phyloP scores from a whole-genome alignment of 176 grass and related monocot genomes.

The Pharus latifolius region DNA sequence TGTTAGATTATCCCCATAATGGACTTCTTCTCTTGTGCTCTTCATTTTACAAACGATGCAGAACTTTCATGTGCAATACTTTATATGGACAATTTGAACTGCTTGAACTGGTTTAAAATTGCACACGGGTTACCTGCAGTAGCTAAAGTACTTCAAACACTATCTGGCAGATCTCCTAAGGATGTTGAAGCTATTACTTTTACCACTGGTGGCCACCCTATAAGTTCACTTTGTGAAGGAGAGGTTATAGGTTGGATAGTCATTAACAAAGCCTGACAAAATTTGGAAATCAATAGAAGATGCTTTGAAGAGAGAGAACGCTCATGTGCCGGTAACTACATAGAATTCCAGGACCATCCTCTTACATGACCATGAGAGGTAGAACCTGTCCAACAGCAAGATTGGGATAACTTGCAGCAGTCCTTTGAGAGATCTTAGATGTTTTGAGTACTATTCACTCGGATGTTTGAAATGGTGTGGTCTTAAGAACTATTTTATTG shows the following conservation, averaged over 20 bases:
- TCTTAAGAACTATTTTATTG: not conserved
- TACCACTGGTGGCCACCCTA: not conserved
- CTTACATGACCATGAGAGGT: not conserved
- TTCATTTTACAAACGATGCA: constrained; percentile 11
- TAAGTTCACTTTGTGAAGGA: not conserved
- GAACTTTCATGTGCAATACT: constrained; percentile 20
- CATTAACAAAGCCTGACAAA: not conserved
- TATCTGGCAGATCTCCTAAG: not conserved
- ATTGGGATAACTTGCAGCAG: constrained; percentile 7
- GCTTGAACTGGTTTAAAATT: not conserved
- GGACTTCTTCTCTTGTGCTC: constrained; percentile 11
- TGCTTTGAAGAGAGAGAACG: constrained; percentile 2
- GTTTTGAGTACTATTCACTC: not conserved
- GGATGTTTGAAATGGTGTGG: not conserved
- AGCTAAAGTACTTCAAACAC: not conserved
- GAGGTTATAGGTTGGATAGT: constrained; percentile 2
- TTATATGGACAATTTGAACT: constrained; percentile 1
- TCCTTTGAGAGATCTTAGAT: constrained; percentile 1
- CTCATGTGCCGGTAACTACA: not conserved
- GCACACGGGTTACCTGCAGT: not conserved
- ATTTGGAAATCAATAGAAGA: constrained; percentile 1
- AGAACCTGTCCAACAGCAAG: not conserved
- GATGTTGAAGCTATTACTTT: not conserved
- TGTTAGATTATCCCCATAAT: constrained; percentile 24
- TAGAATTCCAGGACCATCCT: constrained; percentile 12